Evolutionary conservation across 1,284 basidiomycete species (phyloP), one percentile per base, ranked within the genome.

Genomic region (Sanghuangporus sanghuang): DNA sequence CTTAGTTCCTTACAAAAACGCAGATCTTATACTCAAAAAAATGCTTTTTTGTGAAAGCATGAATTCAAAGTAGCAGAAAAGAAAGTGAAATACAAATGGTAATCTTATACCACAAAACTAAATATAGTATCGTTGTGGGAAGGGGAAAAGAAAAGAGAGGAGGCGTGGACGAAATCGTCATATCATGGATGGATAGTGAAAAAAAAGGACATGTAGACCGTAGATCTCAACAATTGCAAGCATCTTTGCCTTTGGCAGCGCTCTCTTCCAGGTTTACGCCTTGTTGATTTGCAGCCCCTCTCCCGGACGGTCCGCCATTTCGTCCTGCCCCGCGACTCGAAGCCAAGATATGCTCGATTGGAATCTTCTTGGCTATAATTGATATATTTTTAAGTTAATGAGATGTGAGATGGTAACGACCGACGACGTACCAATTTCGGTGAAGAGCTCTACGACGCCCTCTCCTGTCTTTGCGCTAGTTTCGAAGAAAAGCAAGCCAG

Each of bases 381-480:
- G 21, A 61, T 62, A 52, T 67, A 3, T 16, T 12, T 35, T 66
- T 65, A 60, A 57, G 59, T 44, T 60, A 16, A 21, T 27, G 4
- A 56, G 54, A 36, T n/a, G 44, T 56, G 52, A 61, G 32, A 62
- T 48, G 32, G 16, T 44, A 59, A 57, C 57, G 59, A 18, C 54
- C 74, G 73, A 64, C 35, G 9, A 77, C 88, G 66, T 66, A 96
- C 95, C 95, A 72, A 98, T 97, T 77, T 99, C 97, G 7, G 96
- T 99, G 74, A 99, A 99, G 39, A 99, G 88, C 73, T 99, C 96
- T 54, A 96, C 90, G 60, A 99, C 87, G 54, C 96, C 96, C 70
- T 96, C 92, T 46, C 97, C 97, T 8, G 95, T 97, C 88, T 99
- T 99, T 49, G 96, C 96, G 72, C 90, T 93, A 21, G 96, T 98